Percentiles rank a stretch among this genome's conserved stretches.
phyloP scores from a whole-genome alignment of 2,329 filamentous ascomycete genomes.

The Aspergillus uvarum region DNA sequence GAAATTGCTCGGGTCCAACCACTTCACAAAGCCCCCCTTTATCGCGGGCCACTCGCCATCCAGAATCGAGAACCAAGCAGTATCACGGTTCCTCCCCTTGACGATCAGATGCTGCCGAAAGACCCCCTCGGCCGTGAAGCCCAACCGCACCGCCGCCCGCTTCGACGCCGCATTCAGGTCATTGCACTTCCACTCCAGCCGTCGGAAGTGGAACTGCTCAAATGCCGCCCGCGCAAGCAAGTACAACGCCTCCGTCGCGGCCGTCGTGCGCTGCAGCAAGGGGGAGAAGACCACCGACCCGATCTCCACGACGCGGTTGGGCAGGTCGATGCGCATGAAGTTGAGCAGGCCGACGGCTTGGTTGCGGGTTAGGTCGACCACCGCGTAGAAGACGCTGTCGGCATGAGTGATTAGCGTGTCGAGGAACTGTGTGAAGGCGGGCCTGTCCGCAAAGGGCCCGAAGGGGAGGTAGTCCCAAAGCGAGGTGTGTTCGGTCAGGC shows the following conservation, averaged over 20 bases:
- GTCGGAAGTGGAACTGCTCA: slow-evolving; percentile 53
- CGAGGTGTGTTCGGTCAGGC: slow-evolving; percentile 18
- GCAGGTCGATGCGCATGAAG: slow-evolving; percentile 50
- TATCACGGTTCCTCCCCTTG: slow-evolving; percentile 59
- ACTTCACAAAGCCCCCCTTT: slow-evolving; percentile 51
- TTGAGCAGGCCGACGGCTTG: slow-evolving; percentile 45
- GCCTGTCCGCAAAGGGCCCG: slow-evolving; percentile 36
- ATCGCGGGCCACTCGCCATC: slow-evolving; percentile 64
- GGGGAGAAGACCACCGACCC: slow-evolving; percentile 56
- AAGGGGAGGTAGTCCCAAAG: slow-evolving; percentile 47
- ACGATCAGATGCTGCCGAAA: slow-evolving; percentile 63
- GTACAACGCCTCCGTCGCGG: slow-evolving; percentile 59
- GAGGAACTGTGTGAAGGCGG: slow-evolving; percentile 32
- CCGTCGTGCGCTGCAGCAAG: slow-evolving; percentile 53
- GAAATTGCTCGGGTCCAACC: slow-evolving; percentile 59
- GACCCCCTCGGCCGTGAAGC: slow-evolving; percentile 60
- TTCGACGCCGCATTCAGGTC: slow-evolving; percentile 55
- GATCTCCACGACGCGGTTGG: slow-evolving; percentile 56
- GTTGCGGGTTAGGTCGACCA: slow-evolving; percentile 38
- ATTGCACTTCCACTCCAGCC: slow-evolving; percentile 67
- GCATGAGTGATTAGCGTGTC: slow-evolving; percentile 22
- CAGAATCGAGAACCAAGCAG: slow-evolving; percentile 60
- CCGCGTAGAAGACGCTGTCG: slow-evolving; percentile 48
- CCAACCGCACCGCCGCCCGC: slow-evolving; percentile 57
- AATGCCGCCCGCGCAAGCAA: slow-evolving; percentile 57